Conservation (phyloP, 2,329 filamentous ascomycete species). For the Aspergillus neotritici region DNA sequence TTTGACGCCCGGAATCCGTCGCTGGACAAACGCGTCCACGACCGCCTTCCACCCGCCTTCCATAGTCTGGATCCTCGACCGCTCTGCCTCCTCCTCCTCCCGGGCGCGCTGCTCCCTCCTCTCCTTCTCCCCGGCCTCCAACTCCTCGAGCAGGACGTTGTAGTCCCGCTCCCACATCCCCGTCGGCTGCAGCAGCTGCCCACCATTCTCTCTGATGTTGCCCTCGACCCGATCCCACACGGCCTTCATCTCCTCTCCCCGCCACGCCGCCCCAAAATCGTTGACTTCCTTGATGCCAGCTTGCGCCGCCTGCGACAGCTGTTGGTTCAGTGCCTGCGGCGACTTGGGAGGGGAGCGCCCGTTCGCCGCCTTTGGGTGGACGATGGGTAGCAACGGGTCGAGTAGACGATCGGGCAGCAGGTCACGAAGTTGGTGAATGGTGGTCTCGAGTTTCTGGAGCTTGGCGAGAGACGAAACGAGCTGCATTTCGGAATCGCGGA, state of each 20-base stretch:
- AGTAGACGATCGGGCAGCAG: conserved; percentile 38
- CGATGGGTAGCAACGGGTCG: conserved; percentile 35
- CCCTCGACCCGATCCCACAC: conserved; percentile 36
- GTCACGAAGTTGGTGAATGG: conserved; percentile 40
- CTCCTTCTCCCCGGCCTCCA: conserved; percentile 24
- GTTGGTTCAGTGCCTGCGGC: conserved; percentile 31
- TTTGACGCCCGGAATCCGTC: conserved; percentile 26
- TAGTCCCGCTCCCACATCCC: conserved; percentile 41
- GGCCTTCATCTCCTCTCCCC: conserved; percentile 33
- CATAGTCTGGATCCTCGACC: conserved; percentile 19
- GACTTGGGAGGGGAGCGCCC: conserved; percentile 24
- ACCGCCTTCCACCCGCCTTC: conserved; percentile 31
- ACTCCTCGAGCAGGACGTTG: conserved; percentile 26
- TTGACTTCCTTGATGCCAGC: conserved; percentile 33
- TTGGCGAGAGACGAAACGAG: conserved; percentile 37
- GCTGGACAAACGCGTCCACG: conserved; percentile 27
- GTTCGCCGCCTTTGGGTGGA: conserved; percentile 24
- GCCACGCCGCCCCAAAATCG: conserved; percentile 38
- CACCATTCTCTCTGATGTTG: conserved; percentile 33
- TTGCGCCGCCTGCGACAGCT: conserved; percentile 31
- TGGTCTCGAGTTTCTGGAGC: conserved; percentile 36
- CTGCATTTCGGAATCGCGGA: conserved; percentile 32
- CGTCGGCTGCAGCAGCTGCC: conserved; percentile 31
- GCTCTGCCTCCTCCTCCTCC: conserved; percentile 28
- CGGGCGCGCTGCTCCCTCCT: conserved; percentile 22